These are phyloP conservation scores for Stygiomarasmius scandens DNA, from an alignment of 1,284 basidiomycete genomes.

Conservation along the genomic window DNA sequence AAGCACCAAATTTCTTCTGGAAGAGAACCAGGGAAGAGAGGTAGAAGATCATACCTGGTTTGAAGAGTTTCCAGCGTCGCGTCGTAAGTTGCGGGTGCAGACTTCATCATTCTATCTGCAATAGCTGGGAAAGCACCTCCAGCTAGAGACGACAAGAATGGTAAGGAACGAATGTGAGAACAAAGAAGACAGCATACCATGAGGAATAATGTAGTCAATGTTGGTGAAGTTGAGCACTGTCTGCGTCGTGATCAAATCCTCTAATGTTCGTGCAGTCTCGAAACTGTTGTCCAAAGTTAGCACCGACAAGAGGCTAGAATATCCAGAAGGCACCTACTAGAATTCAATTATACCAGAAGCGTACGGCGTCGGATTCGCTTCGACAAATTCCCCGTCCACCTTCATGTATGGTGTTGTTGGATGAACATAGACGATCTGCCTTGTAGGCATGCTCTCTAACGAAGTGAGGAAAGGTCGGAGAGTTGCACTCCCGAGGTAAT, in stretches of 20 bases:
- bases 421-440: constrained; percentile 34
- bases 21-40: constrained; percentile 28
- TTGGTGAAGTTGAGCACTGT: constrained; percentile 37
- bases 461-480: constrained; percentile 33
- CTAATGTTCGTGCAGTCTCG: constrained; percentile 36
- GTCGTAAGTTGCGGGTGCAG: constrained; percentile 30
- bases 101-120: constrained; percentile 35
- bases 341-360: constrained; percentile 35
- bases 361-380: constrained; percentile 35
- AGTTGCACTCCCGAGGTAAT: constrained; percentile 32
- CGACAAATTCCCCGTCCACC: constrained; percentile 27
- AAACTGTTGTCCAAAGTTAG: constrained; percentile 24
- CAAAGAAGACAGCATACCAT: constrained; percentile 22
- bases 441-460: constrained; percentile 27
- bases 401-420: constrained; percentile 32
- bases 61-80: constrained; percentile 23
- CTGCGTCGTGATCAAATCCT: constrained; percentile 34
- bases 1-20: too few relatives aligned
- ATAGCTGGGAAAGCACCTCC: constrained; percentile 37
- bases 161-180: neutral
- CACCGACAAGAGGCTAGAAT: neutral
- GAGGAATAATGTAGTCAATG: constrained; percentile 36
- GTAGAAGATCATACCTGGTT: constrained; percentile 19
- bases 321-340: constrained; percentile 25
- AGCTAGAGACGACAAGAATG: constrained; percentile 6